These are phyloP conservation scores for Meredithiella fracta DNA, from an alignment of 2,329 filamentous ascomycete genomes.

Conservation along the genomic window DNA sequence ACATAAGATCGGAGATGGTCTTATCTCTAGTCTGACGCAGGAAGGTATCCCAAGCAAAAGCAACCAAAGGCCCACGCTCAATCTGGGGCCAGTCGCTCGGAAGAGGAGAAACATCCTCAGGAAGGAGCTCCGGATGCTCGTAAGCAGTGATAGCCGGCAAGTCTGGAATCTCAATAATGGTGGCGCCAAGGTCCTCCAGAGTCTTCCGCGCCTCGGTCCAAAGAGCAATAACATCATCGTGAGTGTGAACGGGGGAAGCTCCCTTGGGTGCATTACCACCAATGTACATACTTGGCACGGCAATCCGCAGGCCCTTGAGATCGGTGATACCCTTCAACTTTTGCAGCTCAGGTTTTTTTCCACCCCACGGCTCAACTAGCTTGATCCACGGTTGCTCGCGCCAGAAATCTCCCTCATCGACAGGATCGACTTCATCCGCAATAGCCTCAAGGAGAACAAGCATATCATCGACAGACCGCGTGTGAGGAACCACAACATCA, in stretches of 20 bases:
- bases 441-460: conserved; percentile 33
- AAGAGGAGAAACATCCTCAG: conserved; percentile 21
- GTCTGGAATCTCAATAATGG: conserved; percentile 25
- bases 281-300: conserved; percentile 34
- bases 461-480: conserved; percentile 33
- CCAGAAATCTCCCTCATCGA: conserved; percentile 35
- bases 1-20: conserved; percentile 22
- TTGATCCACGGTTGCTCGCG: conserved; percentile 30
- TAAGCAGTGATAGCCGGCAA: conserved; percentile 31
- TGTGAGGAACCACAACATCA: conserved; percentile 37
- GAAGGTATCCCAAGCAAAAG: conserved; percentile 37
- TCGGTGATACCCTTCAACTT: conserved; percentile 20
- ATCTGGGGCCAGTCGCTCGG: conserved; percentile 30
- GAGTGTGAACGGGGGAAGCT: conserved; percentile 15
- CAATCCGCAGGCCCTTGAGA: conserved; percentile 29
- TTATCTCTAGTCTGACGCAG: conserved; percentile 26
- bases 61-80: conserved; percentile 32
- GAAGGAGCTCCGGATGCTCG: conserved; percentile 27
- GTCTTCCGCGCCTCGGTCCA: conserved; percentile 21
- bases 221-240: conserved; percentile 17
- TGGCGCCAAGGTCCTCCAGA: conserved; percentile 27
- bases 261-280: conserved; percentile 20
- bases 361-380: conserved; percentile 22
- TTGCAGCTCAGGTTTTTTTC: conserved; percentile 18
- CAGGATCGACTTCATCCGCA: conserved; percentile 24